Conservation (phyloP, 192 early-diverging fungal genomes). For the Rhizophagus clarus region DNA sequence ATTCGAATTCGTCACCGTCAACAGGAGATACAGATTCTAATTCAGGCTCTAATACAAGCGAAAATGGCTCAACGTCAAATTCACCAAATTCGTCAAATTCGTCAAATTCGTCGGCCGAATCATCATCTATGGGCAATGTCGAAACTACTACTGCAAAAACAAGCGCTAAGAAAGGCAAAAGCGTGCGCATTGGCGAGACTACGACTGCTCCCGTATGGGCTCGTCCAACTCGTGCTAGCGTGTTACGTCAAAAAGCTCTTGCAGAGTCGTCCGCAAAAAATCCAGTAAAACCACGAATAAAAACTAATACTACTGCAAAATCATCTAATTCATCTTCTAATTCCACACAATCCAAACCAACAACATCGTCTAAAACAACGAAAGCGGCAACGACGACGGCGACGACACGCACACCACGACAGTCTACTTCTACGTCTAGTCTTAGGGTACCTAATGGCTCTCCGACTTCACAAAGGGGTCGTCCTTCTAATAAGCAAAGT, state of each 20-base stretch:
- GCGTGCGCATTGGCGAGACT: constrained; percentile 18
- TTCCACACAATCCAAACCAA: neutral
- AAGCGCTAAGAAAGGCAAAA: constrained; percentile 16
- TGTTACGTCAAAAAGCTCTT: constrained; percentile 33
- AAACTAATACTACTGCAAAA: neutral
- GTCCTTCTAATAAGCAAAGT: constrained; percentile 6
- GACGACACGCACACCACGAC: neutral
- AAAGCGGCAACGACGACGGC: neutral
- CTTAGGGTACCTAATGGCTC: constrained; percentile 5
- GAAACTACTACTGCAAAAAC: neutral
- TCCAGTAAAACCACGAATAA: constrained; percentile 22
- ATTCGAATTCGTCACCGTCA: neutral
- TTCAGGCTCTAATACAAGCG: neutral
- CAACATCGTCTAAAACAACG: neutral
- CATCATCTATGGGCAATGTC: neutral
- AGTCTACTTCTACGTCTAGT: neutral
- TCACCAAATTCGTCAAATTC: too few relatives aligned
- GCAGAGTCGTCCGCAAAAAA: constrained; percentile 26
- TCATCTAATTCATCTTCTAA: neutral
- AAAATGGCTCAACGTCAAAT: neutral
- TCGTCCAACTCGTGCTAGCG: constrained; percentile 30
- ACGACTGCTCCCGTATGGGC: neutral
- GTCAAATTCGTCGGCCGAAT: neutral
- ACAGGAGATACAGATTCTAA: neutral
- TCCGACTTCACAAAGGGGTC: constrained; percentile 18